Evolutionary conservation across 2,329 filamentous ascomycete species (phyloP).

Genomic region (Cryphonectria naterciae): DNA sequence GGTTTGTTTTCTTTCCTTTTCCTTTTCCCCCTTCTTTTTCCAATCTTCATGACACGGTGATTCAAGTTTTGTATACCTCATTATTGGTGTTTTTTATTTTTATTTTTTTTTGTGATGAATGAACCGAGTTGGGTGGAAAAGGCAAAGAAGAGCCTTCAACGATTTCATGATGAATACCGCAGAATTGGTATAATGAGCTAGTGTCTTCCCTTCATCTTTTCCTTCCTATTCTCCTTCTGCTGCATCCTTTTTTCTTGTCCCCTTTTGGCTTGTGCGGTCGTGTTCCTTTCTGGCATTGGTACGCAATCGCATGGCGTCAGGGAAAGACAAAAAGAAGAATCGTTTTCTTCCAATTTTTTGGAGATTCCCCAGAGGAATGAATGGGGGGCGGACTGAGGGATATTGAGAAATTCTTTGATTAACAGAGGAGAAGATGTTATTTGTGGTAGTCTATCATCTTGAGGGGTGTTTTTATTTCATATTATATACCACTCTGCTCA

Average conservation of each 20-base stretch:
- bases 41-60: conserved; percentile 11
- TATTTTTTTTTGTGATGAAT: not conserved
- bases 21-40: not conserved
- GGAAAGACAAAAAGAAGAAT: conserved; percentile 1
- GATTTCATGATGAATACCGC: conserved; percentile 5
- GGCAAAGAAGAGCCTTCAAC: conserved; percentile 17
- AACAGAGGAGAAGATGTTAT: not conserved
- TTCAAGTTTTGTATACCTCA: conserved; percentile 8
- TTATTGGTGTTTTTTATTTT: not conserved
- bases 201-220: not conserved
- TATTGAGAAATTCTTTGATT: not conserved
- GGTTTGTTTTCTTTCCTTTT: not conserved
- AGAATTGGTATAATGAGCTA: conserved; percentile 10
- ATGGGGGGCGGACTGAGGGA: not conserved
- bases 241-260: not conserved
- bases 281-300: conserved; percentile 7
- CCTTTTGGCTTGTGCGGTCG: conserved; percentile 15
- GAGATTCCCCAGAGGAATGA: not conserved
- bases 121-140: conserved; percentile 11
- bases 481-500: not conserved
- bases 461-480: not conserved
- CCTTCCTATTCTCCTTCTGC: not conserved
- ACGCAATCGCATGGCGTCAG: conserved; percentile 13
- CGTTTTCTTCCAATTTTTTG: no score
- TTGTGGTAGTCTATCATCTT: not conserved